Evolutionary conservation across 352 stramenopile genomes (phyloP).

Genomic region (Globisporangium heterothallicum): DNA sequence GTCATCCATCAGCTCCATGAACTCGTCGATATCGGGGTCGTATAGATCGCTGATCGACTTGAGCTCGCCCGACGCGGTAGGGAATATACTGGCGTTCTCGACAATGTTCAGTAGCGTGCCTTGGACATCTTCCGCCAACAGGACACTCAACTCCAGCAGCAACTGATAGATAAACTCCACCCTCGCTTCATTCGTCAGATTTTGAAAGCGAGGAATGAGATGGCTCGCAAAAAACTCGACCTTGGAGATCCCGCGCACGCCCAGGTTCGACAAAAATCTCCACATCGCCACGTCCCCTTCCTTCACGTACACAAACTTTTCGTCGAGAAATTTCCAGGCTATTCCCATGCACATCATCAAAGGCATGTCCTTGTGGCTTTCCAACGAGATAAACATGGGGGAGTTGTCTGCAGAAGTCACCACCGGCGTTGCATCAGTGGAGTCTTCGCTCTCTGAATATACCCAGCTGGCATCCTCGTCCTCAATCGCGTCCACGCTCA

Average conservation of each 20-base stretch:
- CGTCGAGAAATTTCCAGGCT: constrained; percentile 37
- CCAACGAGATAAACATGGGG: constrained; percentile 26
- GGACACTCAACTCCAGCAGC: constrained; percentile 29
- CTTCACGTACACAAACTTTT: constrained; percentile 42
- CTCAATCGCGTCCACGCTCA: constrained; percentile 5
- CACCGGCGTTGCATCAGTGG: neutral
- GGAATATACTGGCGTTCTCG: constrained; percentile 52
- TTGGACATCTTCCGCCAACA: constrained; percentile 37
- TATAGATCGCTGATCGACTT: constrained; percentile 61
- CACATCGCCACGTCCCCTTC: constrained; percentile 28
- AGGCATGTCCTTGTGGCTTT: constrained; percentile 12
- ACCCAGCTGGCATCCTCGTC: constrained; percentile 22
- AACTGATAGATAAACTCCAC: constrained; percentile 43
- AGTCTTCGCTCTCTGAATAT: constrained; percentile 8
- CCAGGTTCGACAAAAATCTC: constrained; percentile 27
- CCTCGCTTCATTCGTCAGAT: constrained; percentile 19
- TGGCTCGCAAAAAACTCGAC: constrained; percentile 44
- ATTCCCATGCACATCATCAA: constrained; percentile 37
- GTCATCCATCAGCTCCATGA: constrained; percentile 60
- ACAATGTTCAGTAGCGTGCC: constrained; percentile 35
- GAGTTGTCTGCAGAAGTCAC: constrained; percentile 13
- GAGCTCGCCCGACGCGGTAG: constrained; percentile 42
- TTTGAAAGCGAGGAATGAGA: constrained; percentile 45
- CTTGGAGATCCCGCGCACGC: constrained; percentile 32
- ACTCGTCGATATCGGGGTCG: constrained; percentile 67